Evolutionary conservation across 2,329 filamentous ascomycete genomes (phyloP).

Genomic region (Talaromyces pinophilus): DNA sequence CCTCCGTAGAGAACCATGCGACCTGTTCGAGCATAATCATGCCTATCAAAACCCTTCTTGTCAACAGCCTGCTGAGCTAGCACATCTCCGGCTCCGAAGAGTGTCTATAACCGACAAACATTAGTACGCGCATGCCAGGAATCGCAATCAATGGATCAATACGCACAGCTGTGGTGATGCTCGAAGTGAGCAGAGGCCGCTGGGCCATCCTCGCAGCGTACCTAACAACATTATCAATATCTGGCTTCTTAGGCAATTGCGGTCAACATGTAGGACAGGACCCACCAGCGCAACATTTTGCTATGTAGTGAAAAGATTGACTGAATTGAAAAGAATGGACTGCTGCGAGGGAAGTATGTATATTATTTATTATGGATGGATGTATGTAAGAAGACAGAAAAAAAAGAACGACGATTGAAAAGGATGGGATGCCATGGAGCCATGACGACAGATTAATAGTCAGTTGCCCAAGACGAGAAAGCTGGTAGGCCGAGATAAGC

Average conservation of each 20-base stretch:
- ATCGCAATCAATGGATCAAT: neutral
- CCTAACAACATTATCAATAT: slow-evolving; percentile 50
- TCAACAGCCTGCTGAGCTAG: slow-evolving; percentile 91
- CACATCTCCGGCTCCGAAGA: slow-evolving; percentile 89
- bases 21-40: slow-evolving; percentile 60
- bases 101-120: slow-evolving; percentile 54
- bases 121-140: neutral
- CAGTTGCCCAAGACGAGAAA: slow-evolving; percentile 1
- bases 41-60: slow-evolving; percentile 71
- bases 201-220: slow-evolving; percentile 81
- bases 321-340: slow-evolving; percentile 3
- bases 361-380: neutral
- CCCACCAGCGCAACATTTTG: slow-evolving; percentile 42
- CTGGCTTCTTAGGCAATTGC: neutral
- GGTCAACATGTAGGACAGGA: slow-evolving; percentile 18
- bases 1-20: slow-evolving; percentile 54
- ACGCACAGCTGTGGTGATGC: slow-evolving; percentile 74
- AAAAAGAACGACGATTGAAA: neutral
- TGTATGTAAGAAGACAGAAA: neutral
- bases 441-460: slow-evolving; percentile 21
- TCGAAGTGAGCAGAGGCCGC: slow-evolving; percentile 85
- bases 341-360: neutral
- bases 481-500: slow-evolving; percentile 6
- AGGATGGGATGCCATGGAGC: slow-evolving; percentile 8
- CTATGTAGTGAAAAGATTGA: slow-evolving; percentile 4